phyloP scores from a whole-genome alignment of 2,329 filamentous ascomycete genomes.

The Raffaelea deltoideospora region DNA sequence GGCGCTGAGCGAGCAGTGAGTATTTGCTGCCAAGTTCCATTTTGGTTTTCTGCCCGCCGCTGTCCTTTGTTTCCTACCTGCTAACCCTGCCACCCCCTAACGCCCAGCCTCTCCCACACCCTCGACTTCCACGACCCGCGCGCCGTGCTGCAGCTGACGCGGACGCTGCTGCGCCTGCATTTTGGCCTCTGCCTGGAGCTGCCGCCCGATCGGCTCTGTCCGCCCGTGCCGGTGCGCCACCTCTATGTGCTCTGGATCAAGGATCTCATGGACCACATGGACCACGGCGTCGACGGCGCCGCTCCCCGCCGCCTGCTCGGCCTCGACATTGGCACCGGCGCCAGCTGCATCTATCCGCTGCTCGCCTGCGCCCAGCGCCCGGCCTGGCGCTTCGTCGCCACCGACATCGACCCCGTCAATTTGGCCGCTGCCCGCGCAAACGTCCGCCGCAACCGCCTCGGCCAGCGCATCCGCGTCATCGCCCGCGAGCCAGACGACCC shows the following conservation, averaged over 20 bases:
- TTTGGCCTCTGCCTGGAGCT: conserved; percentile 59
- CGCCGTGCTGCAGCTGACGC: conserved; percentile 68
- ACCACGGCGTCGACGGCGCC: conserved; percentile 15
- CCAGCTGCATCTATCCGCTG: conserved; percentile 82
- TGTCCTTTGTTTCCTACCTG: not conserved
- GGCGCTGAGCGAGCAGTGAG: conserved; percentile 26
- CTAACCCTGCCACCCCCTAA: not conserved
- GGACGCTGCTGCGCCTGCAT: conserved; percentile 58
- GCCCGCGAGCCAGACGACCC: conserved; percentile 29
- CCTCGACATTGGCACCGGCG: conserved; percentile 78
- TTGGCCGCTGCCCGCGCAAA: conserved; percentile 53
- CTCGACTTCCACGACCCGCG: conserved; percentile 70
- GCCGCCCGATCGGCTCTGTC: conserved; percentile 68
- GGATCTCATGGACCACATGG: conserved; percentile 49
- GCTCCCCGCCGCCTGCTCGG: conserved; percentile 36
- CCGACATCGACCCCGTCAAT: conserved; percentile 64
- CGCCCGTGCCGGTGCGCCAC: conserved; percentile 63
- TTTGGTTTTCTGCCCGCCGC: not conserved
- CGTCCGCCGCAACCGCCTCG: conserved; percentile 48
- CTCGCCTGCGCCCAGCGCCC: conserved; percentile 55
- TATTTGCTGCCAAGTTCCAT: too few species aligned
- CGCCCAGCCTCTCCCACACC: conserved; percentile 22
- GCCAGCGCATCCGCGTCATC: conserved; percentile 48
- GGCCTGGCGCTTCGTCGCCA: conserved; percentile 57
- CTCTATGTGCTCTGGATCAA: conserved; percentile 90